phyloP scores from a whole-genome alignment of 768 basidiomycete genomes.

The Lactifluus piperatus region DNA sequence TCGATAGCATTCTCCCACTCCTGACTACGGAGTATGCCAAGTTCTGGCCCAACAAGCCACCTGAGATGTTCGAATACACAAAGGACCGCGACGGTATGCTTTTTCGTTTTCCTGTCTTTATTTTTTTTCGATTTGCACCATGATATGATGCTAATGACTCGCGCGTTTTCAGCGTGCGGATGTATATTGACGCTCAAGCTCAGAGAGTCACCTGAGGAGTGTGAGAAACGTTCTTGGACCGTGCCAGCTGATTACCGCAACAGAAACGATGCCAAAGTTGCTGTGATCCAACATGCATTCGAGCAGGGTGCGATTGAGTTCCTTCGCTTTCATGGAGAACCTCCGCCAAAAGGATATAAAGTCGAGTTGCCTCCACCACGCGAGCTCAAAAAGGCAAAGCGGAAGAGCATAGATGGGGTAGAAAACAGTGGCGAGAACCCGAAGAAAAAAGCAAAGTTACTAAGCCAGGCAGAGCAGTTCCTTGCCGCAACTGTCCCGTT shows the following conservation, averaged over 20 bases:
- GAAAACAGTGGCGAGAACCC: background rate
- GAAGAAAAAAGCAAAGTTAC: constrained; percentile 3
- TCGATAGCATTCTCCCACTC: constrained; percentile 37
- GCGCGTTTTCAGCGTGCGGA: constrained; percentile 39
- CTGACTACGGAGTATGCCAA: constrained; percentile 40
- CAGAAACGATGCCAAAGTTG: constrained; percentile 54
- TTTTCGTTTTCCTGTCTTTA: constrained; percentile 7
- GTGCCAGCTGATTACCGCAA: constrained; percentile 44
- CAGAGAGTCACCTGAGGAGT: constrained; percentile 26
- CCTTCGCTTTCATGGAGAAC: constrained; percentile 43
- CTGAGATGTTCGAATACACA: constrained; percentile 32
- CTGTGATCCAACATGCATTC: constrained; percentile 44
- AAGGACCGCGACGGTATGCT: constrained; percentile 44
- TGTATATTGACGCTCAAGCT: constrained; percentile 40
- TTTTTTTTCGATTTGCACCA: background rate
- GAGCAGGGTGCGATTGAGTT: constrained; percentile 51
- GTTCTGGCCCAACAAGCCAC: constrained; percentile 31
- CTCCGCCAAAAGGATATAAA: constrained; percentile 34
- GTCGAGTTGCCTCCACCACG: constrained; percentile 26
- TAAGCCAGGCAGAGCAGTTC: constrained; percentile 6
- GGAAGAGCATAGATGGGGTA: constrained; percentile 15
- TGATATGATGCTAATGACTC: background rate
- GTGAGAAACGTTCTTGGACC: constrained; percentile 36
- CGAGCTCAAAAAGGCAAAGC: constrained; percentile 18
- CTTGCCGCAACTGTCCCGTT: background rate